Evolutionary conservation across 2,329 filamentous ascomycete genomes (phyloP).

Genomic region (Stromatinia cepivora): DNA sequence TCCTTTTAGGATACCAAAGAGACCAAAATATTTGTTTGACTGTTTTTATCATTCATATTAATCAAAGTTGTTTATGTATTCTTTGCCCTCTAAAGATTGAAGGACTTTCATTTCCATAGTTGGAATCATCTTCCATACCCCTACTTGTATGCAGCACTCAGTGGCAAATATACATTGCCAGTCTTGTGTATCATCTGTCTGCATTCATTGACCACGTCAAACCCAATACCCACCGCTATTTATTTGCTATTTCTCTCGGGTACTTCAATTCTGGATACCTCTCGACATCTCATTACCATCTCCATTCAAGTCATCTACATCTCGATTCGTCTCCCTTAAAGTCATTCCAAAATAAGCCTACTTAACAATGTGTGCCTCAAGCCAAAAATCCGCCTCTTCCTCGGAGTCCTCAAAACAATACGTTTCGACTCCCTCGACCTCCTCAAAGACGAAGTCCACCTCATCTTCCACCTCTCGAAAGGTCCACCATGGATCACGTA

Average conservation of each 20-base stretch:
- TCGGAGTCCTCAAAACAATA: background rate
- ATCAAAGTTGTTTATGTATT: background rate
- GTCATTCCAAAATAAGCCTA: background rate
- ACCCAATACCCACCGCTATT: background rate
- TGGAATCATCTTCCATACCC: background rate
- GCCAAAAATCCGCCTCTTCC: constrained; percentile 7
- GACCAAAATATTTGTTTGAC: background rate
- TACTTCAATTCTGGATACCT: background rate
- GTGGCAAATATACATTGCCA: background rate
- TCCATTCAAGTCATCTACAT: background rate
- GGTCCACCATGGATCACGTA: background rate
- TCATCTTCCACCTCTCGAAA: constrained; percentile 17
- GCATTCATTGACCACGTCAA: constrained; percentile 9
- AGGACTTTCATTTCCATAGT: background rate
- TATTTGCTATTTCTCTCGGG: background rate
- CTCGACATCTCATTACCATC: background rate
- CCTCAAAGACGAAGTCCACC: constrained; percentile 4
- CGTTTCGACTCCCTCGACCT: constrained; percentile 1
- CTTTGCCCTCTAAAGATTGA: background rate
- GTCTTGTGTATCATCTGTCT: background rate
- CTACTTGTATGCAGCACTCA: background rate
- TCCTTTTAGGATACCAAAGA: background rate
- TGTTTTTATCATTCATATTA: background rate
- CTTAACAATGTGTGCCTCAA: background rate
- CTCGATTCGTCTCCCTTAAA: background rate